A percentile compares a stretch with the other conserved stretches of the same genome.
phyloP scores from a whole-genome alignment of 140 eudicot genomes.

The Erigeron philadelphicus region DNA sequence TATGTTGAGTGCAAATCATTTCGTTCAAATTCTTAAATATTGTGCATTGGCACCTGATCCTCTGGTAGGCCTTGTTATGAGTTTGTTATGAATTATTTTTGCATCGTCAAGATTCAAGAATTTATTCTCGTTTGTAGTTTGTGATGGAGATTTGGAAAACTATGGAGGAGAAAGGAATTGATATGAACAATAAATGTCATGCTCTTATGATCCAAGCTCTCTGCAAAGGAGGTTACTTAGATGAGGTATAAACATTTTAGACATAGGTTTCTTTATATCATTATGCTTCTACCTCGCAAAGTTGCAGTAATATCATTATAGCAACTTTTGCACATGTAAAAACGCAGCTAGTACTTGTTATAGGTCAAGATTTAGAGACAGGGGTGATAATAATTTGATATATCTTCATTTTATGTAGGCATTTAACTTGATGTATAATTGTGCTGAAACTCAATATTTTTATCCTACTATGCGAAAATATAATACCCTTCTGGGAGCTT shows the following conservation, averaged over 20 bases:
- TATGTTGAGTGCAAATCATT: constrained; percentile 39
- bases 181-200: constrained; percentile 40
- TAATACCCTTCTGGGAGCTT: constrained; percentile 55
- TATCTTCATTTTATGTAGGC: constrained; percentile 45
- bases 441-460: constrained; percentile 39
- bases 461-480: constrained; percentile 50
- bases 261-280: neutral
- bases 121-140: constrained; percentile 52
- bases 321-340: neutral
- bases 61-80: constrained; percentile 39
- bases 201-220: constrained; percentile 53
- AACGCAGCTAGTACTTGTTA: constrained; percentile 1
- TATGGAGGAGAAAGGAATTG: constrained; percentile 62
- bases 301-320: neutral
- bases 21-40: constrained; percentile 47
- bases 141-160: constrained; percentile 71
- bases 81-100: neutral
- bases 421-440: constrained; percentile 45
- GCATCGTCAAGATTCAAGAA: constrained; percentile 1
- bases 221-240: constrained; percentile 76
- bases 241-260: constrained; percentile 50
- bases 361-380: neutral
- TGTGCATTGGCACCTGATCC: constrained; percentile 78
- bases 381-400: neutral
- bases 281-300: constrained; percentile 5